These are phyloP conservation scores for Chaetomium tenue DNA, from an alignment of 495 filamentous ascomycete genomes.

Conservation along the genomic window DNA sequence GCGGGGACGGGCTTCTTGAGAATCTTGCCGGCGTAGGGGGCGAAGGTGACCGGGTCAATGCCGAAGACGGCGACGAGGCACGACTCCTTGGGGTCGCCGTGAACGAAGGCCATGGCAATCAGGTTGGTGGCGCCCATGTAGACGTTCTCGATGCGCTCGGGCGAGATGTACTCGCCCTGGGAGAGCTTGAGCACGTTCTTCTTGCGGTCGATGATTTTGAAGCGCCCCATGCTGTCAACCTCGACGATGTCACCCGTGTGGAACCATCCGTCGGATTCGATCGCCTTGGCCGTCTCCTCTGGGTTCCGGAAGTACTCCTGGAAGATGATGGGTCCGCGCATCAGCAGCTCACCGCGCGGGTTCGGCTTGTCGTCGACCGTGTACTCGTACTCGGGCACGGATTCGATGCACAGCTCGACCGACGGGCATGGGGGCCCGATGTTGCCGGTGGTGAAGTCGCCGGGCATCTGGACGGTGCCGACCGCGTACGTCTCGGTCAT, in stretches of 20 bases:
- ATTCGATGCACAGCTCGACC: constrained; percentile 76
- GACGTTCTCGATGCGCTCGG: constrained; percentile 94
- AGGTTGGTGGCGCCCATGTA: constrained; percentile 76
- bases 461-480: constrained; percentile 61
- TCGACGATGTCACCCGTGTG: constrained; percentile 87
- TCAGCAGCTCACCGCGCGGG: constrained; percentile 84
- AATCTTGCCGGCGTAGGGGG: constrained; percentile 71
- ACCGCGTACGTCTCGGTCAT: constrained; percentile 93
- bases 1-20: constrained; percentile 62
- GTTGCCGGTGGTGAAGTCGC: constrained; percentile 75
- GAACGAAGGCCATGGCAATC: constrained; percentile 78
- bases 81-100: constrained; percentile 83
- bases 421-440: constrained; percentile 68
- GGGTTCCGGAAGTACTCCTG: constrained; percentile 82
- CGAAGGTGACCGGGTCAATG: constrained; percentile 76
- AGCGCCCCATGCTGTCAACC: constrained; percentile 80
- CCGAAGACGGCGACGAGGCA: constrained; percentile 86
- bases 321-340: constrained; percentile 78
- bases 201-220: constrained; percentile 90
- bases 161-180: constrained; percentile 97
- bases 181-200: constrained; percentile 99
- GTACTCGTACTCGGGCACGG: constrained; percentile 96
- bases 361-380: constrained; percentile 85
- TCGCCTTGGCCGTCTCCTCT: constrained; percentile 77
- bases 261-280: constrained; percentile 94